A percentile compares a stretch with the other conserved stretches of the same genome.
Conservation (phyloP, 2,329 filamentous ascomycete species). For the Aspergillus sergii region DNA sequence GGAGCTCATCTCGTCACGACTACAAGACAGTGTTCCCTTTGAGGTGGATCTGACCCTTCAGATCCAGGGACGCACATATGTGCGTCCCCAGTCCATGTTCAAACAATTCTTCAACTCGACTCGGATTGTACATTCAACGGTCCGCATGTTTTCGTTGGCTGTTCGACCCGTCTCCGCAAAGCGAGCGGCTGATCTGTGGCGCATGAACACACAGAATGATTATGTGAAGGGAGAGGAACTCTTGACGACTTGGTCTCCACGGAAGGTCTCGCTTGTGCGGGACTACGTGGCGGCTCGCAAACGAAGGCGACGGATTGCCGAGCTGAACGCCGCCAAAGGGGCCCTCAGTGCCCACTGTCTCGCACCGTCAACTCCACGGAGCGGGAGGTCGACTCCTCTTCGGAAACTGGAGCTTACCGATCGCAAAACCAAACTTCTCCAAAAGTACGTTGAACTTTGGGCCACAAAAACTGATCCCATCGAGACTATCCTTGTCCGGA, state of each 20-base stretch:
- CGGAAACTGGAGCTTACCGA: conserved; percentile 39
- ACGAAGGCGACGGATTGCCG: conserved; percentile 71
- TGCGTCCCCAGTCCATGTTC: conserved; percentile 84
- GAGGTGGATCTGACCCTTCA: conserved; percentile 79
- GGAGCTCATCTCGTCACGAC: conserved; percentile 80
- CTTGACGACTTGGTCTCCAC: conserved; percentile 80
- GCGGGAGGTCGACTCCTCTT: conserved; percentile 40
- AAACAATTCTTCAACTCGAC: conserved; percentile 83
- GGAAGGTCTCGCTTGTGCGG: conserved; percentile 85
- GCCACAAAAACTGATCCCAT: conserved; percentile 44
- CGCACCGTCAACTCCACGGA: conserved; percentile 35
- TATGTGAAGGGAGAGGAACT: conserved; percentile 96
- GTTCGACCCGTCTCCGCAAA: conserved; percentile 90
- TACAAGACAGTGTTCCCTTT: conserved; percentile 88
- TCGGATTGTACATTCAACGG: conserved; percentile 82
- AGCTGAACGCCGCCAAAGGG: conserved; percentile 69
- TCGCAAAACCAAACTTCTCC: conserved; percentile 41
- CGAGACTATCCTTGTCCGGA: conserved; percentile 47
- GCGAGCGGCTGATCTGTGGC: conserved; percentile 88
- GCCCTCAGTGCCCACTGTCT: conserved; percentile 45
- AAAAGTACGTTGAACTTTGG: conserved; percentile 46
- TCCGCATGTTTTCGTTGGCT: conserved; percentile 81
- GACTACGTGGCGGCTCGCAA: conserved; percentile 80
- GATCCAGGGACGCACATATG: conserved; percentile 79
- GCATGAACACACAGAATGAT: conserved; percentile 91